These are phyloP conservation scores for Rosellinia necatrix DNA, from an alignment of 2,329 filamentous ascomycete genomes.

Conservation along the genomic window DNA sequence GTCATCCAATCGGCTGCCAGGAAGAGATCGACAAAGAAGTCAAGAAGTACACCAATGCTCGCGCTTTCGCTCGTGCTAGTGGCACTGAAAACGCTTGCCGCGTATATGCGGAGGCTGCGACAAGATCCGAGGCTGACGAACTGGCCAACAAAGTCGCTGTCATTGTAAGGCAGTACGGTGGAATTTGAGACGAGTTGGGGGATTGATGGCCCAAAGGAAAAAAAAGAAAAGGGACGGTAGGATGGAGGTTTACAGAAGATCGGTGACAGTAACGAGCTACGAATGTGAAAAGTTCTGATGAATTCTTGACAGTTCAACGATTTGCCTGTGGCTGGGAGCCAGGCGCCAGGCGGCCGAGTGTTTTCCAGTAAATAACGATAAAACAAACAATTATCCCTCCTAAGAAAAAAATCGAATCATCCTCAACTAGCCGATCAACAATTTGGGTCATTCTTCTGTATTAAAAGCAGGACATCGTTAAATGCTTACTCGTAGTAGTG, in stretches of 20 bases:
- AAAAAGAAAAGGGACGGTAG: background rate
- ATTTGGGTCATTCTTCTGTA: no score
- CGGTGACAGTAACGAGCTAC: slow-evolving; percentile 20
- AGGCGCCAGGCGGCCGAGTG: background rate
- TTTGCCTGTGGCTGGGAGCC: slow-evolving; percentile 10
- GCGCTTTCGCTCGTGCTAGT: slow-evolving; percentile 88
- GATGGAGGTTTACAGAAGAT: no score
- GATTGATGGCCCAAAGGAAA: background rate
- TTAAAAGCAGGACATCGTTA: no score
- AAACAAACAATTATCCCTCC: slow-evolving; percentile 1
- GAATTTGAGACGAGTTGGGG: slow-evolving; percentile 15
- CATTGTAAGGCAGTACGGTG: slow-evolving; percentile 68
- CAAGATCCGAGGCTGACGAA: slow-evolving; percentile 86
- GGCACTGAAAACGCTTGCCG: slow-evolving; percentile 96
- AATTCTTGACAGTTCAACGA: slow-evolving; percentile 9
- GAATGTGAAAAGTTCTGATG: slow-evolving; percentile 24
- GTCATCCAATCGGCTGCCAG: slow-evolving; percentile 78
- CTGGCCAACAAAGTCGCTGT: slow-evolving; percentile 81
- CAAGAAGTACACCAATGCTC: slow-evolving; percentile 86
- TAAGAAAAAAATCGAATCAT: no score
- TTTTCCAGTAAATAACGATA: slow-evolving; percentile 1
- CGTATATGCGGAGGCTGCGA: slow-evolving; percentile 94
- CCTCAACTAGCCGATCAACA: no score
- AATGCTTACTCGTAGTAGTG: no score
- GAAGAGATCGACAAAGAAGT: slow-evolving; percentile 85